Base-by-base conservation (phyloP, 495 filamentous ascomycete species). In the Lophium mytilinum region DNA sequence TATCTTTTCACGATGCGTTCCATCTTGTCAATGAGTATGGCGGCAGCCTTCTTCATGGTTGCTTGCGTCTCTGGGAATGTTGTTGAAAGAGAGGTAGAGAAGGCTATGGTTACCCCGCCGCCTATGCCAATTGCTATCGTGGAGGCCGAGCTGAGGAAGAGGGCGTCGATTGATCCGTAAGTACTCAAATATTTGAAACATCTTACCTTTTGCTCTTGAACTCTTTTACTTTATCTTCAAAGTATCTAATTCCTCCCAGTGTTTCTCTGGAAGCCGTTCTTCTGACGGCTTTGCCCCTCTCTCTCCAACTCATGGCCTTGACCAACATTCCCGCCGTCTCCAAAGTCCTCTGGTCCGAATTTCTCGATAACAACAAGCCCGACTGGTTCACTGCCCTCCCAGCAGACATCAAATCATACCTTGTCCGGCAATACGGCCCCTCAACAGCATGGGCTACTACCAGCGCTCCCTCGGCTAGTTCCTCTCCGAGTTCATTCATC, bases 301-400 rank as follows among this genome's bases (percentile, higher is more conserved):
- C 51, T 14, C 46, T 66, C 11, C 63, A 55, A 14, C 11, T 52
- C 36, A 51, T 66, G 4, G 63, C 59, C 10, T 59, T 53, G 5
- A 66, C 59, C 5, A 62, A 66, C 36, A 35, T 66, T 3, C 51
- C 51, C 17, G 63, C 63, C 15, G 59, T 55, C 7, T 66, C 63
- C 2, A 56, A 50, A 47, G 56, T 66, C 15, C 36, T 66, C 8
- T 53, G 49, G 52, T 34, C 40, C 7, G 52, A 66, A 19, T 66
- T 66, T 42, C 56, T 66, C n/a, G 63, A 60, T 43, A 53, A 53
- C 40, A 56, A 55, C 11, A 62, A 37, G 42, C 63, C 58, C 17
- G 45, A 35, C 3, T 66, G 63, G 59, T 66, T 66, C 24, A 36
- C 33, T 0, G 58, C 52, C 36, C 41, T 66, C 19, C 63, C 63